Evolutionary conservation across 1,284 basidiomycete genomes (phyloP).

Genomic region (Cryptococcus maquisensis): DNA sequence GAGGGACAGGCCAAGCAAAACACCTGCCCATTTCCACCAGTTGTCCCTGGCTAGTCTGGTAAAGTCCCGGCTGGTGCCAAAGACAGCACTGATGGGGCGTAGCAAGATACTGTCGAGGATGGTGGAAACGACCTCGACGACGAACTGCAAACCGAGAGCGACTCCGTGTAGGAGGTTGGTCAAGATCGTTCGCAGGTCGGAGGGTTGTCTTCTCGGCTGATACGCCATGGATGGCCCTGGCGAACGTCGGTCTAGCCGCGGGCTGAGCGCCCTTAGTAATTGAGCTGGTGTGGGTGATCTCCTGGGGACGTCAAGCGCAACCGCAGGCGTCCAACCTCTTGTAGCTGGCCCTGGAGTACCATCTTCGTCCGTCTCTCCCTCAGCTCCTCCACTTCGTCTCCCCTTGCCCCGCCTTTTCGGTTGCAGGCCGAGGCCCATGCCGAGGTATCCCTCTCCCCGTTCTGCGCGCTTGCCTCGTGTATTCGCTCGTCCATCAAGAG

Average conservation of each 20-base stretch:
- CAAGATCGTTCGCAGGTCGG: constrained; percentile 18
- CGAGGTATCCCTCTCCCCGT: constrained; percentile 39
- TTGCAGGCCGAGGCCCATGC: constrained; percentile 33
- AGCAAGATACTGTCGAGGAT: constrained; percentile 12
- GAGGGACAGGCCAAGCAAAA: constrained; percentile 23
- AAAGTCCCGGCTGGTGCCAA: constrained; percentile 15
- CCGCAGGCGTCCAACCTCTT: constrained; percentile 7
- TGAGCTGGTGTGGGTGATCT: constrained; percentile 31
- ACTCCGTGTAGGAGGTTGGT: constrained; percentile 35
- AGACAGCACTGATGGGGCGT: constrained; percentile 8
- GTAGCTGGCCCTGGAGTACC: constrained; percentile 1
- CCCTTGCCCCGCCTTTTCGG: constrained; percentile 22
- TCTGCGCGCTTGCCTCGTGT: constrained; percentile 33
- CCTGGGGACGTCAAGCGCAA: constrained; percentile 5
- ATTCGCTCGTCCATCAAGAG: constrained; percentile 29
- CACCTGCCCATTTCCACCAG: constrained; percentile 35
- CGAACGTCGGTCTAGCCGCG: constrained; percentile 15
- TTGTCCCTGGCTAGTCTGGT: constrained; percentile 12
- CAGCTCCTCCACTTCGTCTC: constrained; percentile 6
- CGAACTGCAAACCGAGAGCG: constrained; percentile 22
- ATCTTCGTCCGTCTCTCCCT: constrained; percentile 9
- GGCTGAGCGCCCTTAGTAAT: constrained; percentile 25
- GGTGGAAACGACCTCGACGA: constrained; percentile 18
- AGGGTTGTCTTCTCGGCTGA: constrained; percentile 15
- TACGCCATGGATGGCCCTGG: constrained; percentile 16